These are phyloP conservation scores for Cicer yamashitae DNA, from an alignment of 306 rosid genomes.

Conservation along the genomic window DNA sequence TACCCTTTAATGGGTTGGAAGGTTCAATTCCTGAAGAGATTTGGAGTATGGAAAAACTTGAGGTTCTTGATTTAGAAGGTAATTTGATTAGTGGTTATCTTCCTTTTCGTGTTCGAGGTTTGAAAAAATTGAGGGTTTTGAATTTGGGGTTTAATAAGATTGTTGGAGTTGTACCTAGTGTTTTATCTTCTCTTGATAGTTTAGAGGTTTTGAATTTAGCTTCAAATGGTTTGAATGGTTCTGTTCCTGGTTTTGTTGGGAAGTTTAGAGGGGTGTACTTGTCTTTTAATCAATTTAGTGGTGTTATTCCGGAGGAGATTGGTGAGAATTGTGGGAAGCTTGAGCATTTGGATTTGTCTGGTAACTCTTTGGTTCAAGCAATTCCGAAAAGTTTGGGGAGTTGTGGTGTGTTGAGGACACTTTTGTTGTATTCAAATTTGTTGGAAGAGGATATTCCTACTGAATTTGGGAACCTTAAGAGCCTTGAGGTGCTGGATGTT, in stretches of 20 bases:
- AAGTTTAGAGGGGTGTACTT: constrained; percentile 64
- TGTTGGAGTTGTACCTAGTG: constrained; percentile 70
- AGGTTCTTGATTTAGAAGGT: constrained; percentile 88
- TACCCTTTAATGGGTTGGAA: constrained; percentile 69
- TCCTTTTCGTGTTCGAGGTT: constrained; percentile 42
- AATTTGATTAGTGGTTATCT: constrained; percentile 65
- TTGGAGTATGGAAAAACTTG: constrained; percentile 73
- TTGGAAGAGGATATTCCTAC: constrained; percentile 71
- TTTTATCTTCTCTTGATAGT: constrained; percentile 42
- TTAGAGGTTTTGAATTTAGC: constrained; percentile 82
- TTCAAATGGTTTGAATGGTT: constrained; percentile 70
- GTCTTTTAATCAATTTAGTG: constrained; percentile 66
- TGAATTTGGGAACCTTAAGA: constrained; percentile 66
- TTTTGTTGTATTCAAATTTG: constrained; percentile 74
- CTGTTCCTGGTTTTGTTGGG: constrained; percentile 71
- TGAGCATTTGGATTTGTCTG: constrained; percentile 86
- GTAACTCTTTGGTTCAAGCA: constrained; percentile 56
- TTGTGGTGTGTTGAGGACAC: constrained; percentile 63
- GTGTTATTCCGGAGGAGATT: constrained; percentile 66
- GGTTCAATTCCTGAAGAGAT: constrained; percentile 67
- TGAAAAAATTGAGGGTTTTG: constrained; percentile 62
- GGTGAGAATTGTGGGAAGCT: constrained; percentile 74
- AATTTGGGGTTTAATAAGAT: constrained; percentile 79
- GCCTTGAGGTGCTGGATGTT: constrained; percentile 77
- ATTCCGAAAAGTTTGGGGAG: constrained; percentile 79